Evolutionary conservation across 2,329 filamentous ascomycete species (phyloP).

Genomic region (Plenodomus biglobosus): DNA sequence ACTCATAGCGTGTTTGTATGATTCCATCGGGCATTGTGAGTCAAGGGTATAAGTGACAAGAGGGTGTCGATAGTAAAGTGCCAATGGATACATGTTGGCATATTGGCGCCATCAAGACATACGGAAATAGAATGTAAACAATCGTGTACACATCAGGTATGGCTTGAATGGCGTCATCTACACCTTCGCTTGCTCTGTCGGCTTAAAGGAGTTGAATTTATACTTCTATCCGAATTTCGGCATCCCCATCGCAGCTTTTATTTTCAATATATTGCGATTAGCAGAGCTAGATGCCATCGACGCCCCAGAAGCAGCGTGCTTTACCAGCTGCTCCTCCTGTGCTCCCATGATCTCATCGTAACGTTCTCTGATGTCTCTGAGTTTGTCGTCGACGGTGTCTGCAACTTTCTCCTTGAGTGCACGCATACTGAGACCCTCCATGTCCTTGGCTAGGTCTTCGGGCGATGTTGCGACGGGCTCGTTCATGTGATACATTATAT

Average conservation of each 20-base stretch:
- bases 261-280: constrained; percentile 51
- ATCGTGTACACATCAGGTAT: too few species aligned
- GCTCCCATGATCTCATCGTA: constrained; percentile 58
- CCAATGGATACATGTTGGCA: too few species aligned
- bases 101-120: too few species aligned
- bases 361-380: constrained; percentile 58
- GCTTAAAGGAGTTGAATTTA: too few species aligned
- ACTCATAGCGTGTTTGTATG: too few species aligned
- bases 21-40: too few species aligned
- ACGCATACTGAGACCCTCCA: constrained; percentile 52
- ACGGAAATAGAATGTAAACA: too few species aligned
- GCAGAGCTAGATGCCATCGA: constrained; percentile 63
- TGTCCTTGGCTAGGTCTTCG: constrained; percentile 52
- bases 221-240: too few species aligned
- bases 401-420: constrained; percentile 67
- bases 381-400: constrained; percentile 56
- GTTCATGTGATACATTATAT: constrained; percentile 74
- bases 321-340: constrained; percentile 57
- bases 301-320: constrained; percentile 61
- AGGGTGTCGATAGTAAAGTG: too few species aligned
- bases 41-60: too few species aligned
- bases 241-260: constrained; percentile 27
- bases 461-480: constrained; percentile 38
- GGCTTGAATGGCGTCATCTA: too few species aligned
- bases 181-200: too few species aligned